Conservation (phyloP, 257 asterid genomes). For the Capsicum pubescens region DNA sequence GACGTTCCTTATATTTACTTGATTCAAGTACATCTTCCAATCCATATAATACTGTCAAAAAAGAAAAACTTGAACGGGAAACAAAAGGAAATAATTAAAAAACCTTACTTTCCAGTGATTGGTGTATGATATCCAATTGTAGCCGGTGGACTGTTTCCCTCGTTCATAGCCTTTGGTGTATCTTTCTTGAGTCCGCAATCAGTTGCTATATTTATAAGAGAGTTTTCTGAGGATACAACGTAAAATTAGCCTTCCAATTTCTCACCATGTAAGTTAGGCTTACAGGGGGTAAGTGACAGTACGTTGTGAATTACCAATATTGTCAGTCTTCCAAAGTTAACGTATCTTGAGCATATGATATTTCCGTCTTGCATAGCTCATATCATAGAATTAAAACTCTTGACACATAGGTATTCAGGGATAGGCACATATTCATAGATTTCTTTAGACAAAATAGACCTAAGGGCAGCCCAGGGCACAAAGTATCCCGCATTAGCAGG, state of each 20-base stretch:
- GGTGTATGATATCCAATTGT: background rate
- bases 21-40: slow-evolving; percentile 4
- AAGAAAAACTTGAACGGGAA: background rate
- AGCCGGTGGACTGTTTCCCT: background rate
- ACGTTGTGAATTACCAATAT: background rate
- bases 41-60: slow-evolving; percentile 5
- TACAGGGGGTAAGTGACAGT: background rate
- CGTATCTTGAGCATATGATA: background rate
- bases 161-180: background rate
- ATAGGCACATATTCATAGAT: background rate
- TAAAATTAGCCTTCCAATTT: slow-evolving; percentile 5
- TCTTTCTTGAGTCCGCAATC: background rate
- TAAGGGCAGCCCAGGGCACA: background rate
- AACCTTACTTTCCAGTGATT: slow-evolving; percentile 9
- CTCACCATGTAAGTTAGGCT: slow-evolving; percentile 3
- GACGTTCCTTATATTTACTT: background rate
- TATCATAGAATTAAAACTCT: slow-evolving; percentile 2
- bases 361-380: background rate
- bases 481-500: background rate
- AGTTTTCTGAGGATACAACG: background rate
- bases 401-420: background rate
- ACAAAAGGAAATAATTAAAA: background rate
- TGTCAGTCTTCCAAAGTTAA: slow-evolving; percentile 8
- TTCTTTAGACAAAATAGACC: background rate
- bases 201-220: background rate